Evolutionary conservation across 352 stramenopile species (phyloP), one percentile per base, ranked within the genome.

Genomic region (Phytopythium boreale): DNA sequence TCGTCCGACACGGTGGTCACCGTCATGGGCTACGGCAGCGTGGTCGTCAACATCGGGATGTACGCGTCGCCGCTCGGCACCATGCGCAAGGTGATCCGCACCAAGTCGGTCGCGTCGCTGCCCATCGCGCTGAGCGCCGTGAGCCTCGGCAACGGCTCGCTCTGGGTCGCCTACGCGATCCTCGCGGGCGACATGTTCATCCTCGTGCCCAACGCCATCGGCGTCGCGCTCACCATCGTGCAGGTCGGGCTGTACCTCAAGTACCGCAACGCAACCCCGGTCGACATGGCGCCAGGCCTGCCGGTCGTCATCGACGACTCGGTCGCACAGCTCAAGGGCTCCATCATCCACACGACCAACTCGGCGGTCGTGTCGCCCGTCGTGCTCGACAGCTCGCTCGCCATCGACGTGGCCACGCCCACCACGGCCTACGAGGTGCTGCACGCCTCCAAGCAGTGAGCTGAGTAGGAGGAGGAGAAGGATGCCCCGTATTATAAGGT

Each of bases 61-160:
- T 87, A 84, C 44, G 74, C 70, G 51, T 72, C 75, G 1, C 78
- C 75, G n/a, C 75, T 87, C 20, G 71, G 72, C 22, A 82, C 71
- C 0, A 79, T 84, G 57, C 64, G 56, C 29, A 66, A 68, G 14
- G 78, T 82, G 20, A n/a, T 84, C 1, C 60, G 51, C 41, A 77
- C 71, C 14, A 79, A 77, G 44, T 81, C 68, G 37, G 66, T 72
- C 6, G 70, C 71, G 20, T 82, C 70, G 43, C 77, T 87, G 26
- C 78, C 76, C 19, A 68, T 87, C 19, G 68, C 58, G 24, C 81
- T 87, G 76, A 72, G 75, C 27, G 50, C 72, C 6, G 68, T 84
- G 4, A 74, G 74, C 11, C 62, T 79, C 24, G 69, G 72, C 47
- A 87, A 75, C 62, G 82, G 80, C 59, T 66, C 71, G 24, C 71